Evolutionary conservation across 75 land plant species (phyloP).

Genomic region (Pinus tabuliformis): DNA sequence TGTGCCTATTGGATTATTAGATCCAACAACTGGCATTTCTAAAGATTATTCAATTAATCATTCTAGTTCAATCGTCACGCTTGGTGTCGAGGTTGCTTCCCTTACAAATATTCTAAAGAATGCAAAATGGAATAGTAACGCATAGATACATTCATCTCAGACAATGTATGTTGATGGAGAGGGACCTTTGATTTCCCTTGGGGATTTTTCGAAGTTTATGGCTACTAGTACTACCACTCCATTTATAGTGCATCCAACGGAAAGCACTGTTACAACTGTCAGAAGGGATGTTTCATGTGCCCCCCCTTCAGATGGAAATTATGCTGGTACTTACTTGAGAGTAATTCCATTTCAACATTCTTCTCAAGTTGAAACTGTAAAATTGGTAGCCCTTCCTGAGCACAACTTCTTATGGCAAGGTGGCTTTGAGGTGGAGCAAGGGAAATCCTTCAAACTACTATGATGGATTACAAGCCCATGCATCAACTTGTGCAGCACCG

Average conservation of each 20-base stretch:
- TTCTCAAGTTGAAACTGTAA: background rate
- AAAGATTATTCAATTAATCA: slow-evolving; percentile 3
- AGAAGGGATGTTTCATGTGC: slow-evolving; percentile 3
- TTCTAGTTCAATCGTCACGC: background rate
- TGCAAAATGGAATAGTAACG: background rate
- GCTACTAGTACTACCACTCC: background rate
- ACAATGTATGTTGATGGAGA: background rate
- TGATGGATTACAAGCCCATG: slow-evolving; percentile 80
- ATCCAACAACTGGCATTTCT: background rate
- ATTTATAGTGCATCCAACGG: slow-evolving; percentile 2
- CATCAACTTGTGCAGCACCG: slow-evolving; percentile 63
- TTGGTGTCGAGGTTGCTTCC: background rate
- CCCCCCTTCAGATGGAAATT: slow-evolving; percentile 4
- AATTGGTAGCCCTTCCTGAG: slow-evolving; percentile 42
- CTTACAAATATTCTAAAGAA: background rate
- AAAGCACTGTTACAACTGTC: slow-evolving; percentile 15
- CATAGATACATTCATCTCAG: slow-evolving; percentile 7
- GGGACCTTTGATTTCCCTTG: background rate
- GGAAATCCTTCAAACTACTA: slow-evolving; percentile 23
- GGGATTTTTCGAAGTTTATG: background rate
- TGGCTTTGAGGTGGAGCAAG: slow-evolving; percentile 50
- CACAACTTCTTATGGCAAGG: slow-evolving; percentile 67
- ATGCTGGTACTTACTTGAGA: background rate
- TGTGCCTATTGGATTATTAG: background rate
- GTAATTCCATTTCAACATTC: background rate